A percentile compares a stretch with the other conserved stretches of the same genome.
phyloP scores from a whole-genome alignment of 1,284 basidiomycete species.

The Pseudozyma tsukubaensis region DNA sequence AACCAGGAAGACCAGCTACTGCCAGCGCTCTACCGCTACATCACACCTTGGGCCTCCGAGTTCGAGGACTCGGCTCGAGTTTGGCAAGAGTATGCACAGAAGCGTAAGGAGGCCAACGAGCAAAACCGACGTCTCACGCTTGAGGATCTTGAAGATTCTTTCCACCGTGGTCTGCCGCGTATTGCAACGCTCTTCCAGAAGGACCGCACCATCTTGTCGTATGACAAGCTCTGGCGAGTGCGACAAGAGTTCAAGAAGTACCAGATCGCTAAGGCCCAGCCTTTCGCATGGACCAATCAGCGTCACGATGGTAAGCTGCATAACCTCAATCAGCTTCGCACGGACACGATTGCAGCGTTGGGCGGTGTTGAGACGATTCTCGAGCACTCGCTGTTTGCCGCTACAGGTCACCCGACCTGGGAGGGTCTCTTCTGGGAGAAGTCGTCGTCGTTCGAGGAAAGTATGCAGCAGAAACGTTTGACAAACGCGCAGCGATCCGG shows the following conservation, averaged over 20 bases:
- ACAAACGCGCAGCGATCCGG: slow-evolving; percentile 96
- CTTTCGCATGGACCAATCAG: slow-evolving; percentile 98
- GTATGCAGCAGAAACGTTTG: slow-evolving; percentile 82
- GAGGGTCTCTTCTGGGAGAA: slow-evolving; percentile 74
- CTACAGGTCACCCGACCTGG: slow-evolving; percentile 80
- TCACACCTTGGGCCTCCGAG: slow-evolving; percentile 98
- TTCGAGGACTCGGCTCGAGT: slow-evolving; percentile 98
- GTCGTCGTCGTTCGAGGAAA: slow-evolving; percentile 87
- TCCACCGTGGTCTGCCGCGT: slow-evolving; percentile 97
- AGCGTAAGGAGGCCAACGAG: slow-evolving; percentile 97
- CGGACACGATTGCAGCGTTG: slow-evolving; percentile 98
- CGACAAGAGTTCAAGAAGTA: slow-evolving; percentile 98
- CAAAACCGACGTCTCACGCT: slow-evolving; percentile 96
- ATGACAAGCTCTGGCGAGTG: slow-evolving; percentile 88
- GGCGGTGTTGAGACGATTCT: slow-evolving; percentile 97
- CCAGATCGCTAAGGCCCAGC: slow-evolving; percentile 84
- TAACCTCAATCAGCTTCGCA: slow-evolving; percentile 98
- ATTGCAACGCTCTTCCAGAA: slow-evolving; percentile 99
- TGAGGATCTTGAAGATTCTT: slow-evolving; percentile 97
- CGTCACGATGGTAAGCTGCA: slow-evolving; percentile 97
- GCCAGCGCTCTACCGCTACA: slow-evolving; percentile 96
- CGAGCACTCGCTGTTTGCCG: slow-evolving; percentile 97
- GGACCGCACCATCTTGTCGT: slow-evolving; percentile 94
- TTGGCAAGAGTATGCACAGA: slow-evolving; percentile 99
- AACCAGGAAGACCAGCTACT: slow-evolving; percentile 76